These are phyloP conservation scores for Cladosporium sp. DNA, from an alignment of 2,329 filamentous ascomycete species.

Conservation along the genomic window DNA sequence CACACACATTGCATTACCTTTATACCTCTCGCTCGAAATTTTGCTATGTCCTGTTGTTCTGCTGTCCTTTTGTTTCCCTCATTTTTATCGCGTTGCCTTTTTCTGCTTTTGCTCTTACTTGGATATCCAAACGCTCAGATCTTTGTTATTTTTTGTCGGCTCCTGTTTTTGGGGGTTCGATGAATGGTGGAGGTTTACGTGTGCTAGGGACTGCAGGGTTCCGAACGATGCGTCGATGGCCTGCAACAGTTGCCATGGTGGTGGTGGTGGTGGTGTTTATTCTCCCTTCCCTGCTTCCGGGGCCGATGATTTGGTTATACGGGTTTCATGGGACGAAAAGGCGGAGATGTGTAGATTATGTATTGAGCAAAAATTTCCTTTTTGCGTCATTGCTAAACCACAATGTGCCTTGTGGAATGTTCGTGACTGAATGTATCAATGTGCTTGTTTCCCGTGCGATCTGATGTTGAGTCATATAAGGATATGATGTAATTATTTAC, in stretches of 20 bases:
- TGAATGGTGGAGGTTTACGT: neutral
- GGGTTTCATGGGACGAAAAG: slow-evolving; percentile 12
- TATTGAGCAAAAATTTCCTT: slow-evolving; percentile 19
- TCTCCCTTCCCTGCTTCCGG: slow-evolving; percentile 6
- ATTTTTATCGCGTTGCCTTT: slow-evolving; percentile 1
- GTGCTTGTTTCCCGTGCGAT: neutral
- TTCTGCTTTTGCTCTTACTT: slow-evolving; percentile 8
- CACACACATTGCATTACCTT: slow-evolving; percentile 2
- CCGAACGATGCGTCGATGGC: neutral
- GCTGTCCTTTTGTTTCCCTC: neutral
- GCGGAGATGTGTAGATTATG: slow-evolving; percentile 19
- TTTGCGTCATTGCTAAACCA: neutral
- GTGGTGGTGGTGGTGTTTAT: neutral
- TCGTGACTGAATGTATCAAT: neutral
- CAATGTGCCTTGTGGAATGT: neutral
- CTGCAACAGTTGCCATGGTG: neutral
- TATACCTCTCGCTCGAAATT: slow-evolving; percentile 21
- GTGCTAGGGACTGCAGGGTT: neutral
- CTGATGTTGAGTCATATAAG: neutral
- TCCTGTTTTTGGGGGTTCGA: neutral
- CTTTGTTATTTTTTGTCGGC: slow-evolving; percentile 1
- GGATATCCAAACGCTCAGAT: slow-evolving; percentile 20
- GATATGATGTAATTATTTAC: neutral
- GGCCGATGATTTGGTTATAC: slow-evolving; percentile 10
- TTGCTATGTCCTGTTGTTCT: neutral